These are phyloP conservation scores for Colletotrichum tabaci DNA, from an alignment of 2,329 filamentous ascomycete genomes.

Conservation along the genomic window DNA sequence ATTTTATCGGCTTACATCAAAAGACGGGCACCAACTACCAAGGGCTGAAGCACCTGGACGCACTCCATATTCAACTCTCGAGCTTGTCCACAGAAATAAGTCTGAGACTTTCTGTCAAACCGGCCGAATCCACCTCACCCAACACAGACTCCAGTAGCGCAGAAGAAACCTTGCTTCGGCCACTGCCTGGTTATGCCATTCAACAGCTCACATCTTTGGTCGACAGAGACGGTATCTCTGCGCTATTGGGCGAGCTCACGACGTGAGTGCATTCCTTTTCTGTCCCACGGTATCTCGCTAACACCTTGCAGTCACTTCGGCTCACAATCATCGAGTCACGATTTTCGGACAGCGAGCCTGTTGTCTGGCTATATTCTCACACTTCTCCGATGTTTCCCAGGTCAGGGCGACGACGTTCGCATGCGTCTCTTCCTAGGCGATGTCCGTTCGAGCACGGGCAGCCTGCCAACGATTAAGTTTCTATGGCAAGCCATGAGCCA, in stretches of 20 bases:
- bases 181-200: constrained; percentile 71
- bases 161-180: constrained; percentile 50
- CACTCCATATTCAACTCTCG: constrained; percentile 69
- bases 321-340: constrained; percentile 47
- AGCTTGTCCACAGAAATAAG: constrained; percentile 67
- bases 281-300: background rate
- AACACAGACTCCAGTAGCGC: constrained; percentile 29
- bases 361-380: constrained; percentile 90
- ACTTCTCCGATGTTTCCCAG: constrained; percentile 87
- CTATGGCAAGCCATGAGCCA: constrained; percentile 79
- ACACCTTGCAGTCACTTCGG: constrained; percentile 37
- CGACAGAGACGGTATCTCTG: constrained; percentile 81
- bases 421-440: constrained; percentile 93
- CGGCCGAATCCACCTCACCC: constrained; percentile 21
- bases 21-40: constrained; percentile 52
- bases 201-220: constrained; percentile 79
- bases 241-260: constrained; percentile 60
- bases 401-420: constrained; percentile 86
- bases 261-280: constrained; percentile 13
- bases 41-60: constrained; percentile 62
- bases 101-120: constrained; percentile 54
- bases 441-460: constrained; percentile 60
- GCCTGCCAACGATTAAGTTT: constrained; percentile 80
- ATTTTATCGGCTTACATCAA: constrained; percentile 73
- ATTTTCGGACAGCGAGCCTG: constrained; percentile 64